Base-by-base conservation (phyloP, 129 eudicot species). In the Glebionis coronaria region DNA sequence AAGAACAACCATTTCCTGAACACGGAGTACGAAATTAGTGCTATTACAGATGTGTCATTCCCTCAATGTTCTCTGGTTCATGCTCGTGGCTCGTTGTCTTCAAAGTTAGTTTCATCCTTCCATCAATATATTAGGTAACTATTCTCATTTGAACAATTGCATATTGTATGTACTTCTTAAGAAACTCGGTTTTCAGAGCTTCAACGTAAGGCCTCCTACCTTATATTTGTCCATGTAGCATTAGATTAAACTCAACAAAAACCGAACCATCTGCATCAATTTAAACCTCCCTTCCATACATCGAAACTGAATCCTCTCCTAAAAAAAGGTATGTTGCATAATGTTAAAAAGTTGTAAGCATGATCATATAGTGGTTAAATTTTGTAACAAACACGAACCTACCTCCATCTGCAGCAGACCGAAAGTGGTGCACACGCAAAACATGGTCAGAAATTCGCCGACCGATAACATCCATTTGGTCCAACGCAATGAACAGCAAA, bases 401-500 rank as follows among this genome's bases (percentile, higher is more conserved):
- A 89, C 99, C 99, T 86, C 95, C 99, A 79, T 93, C 97, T 46
- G 65, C 63, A 27, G 88, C 84, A 51, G 97, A 93, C 28, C 95
- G 86, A 56, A 62, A 93, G 5, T 90, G 87, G 68, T 89, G 99
- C 99, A 93, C 89, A 13, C 99, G 95, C 82, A 93, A 65, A 65
- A 93, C 99, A 72, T 93, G 99, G 68, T 93, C 99, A 15, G 99
- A 93, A 51, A 93, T 89, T 55, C 63, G 87, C 55, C 99, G 82
- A 67, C 89, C 99, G 67, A 93, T 84, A 53, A 74, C 87, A 54
- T 93, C 97, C 99, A 93, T 93, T 84, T 89, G 99, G 72, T 93
- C 99, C 95, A 93, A 76, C 11, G 89, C 99, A 77, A 93, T 93
- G 69, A 93, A 93, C 47, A 93, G 82, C 65, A 89, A 71, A 86